These are phyloP conservation scores for Citeromyces nyonsensis DNA, from an alignment of 805 yeast species.

Conservation along the genomic window DNA sequence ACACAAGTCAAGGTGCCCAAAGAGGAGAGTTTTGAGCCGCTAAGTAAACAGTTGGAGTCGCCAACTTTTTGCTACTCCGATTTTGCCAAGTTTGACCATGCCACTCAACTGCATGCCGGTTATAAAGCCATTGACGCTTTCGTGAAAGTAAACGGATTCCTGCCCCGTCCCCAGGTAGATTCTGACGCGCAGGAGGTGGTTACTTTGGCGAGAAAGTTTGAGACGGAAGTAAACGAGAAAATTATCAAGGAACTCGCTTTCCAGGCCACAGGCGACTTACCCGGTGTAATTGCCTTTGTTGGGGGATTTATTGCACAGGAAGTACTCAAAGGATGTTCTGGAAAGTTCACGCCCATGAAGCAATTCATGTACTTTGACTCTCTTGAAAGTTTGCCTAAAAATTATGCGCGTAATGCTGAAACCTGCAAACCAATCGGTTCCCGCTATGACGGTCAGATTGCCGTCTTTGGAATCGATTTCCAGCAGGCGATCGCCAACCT, in stretches of 20 bases:
- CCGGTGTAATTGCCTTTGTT: slow-evolving; percentile 75
- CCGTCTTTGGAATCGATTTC: slow-evolving; percentile 76
- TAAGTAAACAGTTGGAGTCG: slow-evolving; percentile 43
- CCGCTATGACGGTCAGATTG: slow-evolving; percentile 90
- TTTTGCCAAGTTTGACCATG: slow-evolving; percentile 88
- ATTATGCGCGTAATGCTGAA: slow-evolving; percentile 48
- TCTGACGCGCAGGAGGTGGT: slow-evolving; percentile 62
- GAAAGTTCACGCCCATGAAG: slow-evolving; percentile 86
- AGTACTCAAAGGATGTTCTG: slow-evolving; percentile 87
- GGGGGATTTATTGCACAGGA: slow-evolving; percentile 97
- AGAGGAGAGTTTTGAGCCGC: slow-evolving; percentile 42
- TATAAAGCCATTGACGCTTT: slow-evolving; percentile 81
- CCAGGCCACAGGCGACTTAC: slow-evolving; percentile 86
- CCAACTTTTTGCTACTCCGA: slow-evolving; percentile 81
- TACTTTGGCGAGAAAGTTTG: slow-evolving; percentile 41
- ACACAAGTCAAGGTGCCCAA: slow-evolving; percentile 84
- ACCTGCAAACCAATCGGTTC: slow-evolving; percentile 63
- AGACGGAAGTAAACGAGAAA: slow-evolving; percentile 41
- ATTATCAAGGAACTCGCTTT: slow-evolving; percentile 59
- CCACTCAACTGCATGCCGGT: slow-evolving; percentile 80
- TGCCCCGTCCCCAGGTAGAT: slow-evolving; percentile 66
- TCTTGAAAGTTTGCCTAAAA: slow-evolving; percentile 72
- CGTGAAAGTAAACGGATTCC: slow-evolving; percentile 40
- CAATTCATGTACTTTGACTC: slow-evolving; percentile 93
- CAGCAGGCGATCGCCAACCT: slow-evolving; percentile 63